phyloP scores from a whole-genome alignment of 345 rosid species.

The Eucalyptus rudis region DNA sequence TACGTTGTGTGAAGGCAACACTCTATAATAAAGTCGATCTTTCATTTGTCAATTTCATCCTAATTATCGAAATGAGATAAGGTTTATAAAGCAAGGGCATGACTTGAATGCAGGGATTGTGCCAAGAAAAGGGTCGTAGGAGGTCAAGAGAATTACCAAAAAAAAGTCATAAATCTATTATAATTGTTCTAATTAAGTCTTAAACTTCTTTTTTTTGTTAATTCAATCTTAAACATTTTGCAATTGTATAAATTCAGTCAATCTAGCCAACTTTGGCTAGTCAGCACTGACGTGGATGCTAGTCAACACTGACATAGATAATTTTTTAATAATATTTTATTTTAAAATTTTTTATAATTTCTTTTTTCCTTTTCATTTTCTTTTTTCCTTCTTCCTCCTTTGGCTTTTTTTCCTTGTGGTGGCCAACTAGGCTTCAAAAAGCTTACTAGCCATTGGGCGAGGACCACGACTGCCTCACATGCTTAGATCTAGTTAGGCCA shows the following conservation, averaged over 20 bases:
- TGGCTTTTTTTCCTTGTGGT: too few relatives aligned
- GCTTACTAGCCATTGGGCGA: too few relatives aligned
- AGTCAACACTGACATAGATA: accelerated
- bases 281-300: too few relatives aligned
- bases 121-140: neutral
- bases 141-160: too few relatives aligned
- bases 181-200: accelerated
- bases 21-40: neutral
- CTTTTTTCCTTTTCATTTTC: too few relatives aligned
- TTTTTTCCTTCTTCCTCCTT: too few relatives aligned
- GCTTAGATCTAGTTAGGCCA: too few relatives aligned
- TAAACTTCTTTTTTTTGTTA: accelerated
- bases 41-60: neutral
- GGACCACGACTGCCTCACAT: accelerated
- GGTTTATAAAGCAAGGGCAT: neutral
- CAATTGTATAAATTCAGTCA: accelerated
- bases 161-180: too few relatives aligned
- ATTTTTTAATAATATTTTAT: too few relatives aligned
- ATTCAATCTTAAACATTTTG: accelerated
- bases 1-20: neutral
- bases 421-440: too few relatives aligned
- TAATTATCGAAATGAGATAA: neutral
- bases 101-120: neutral
- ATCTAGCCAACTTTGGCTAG: too few relatives aligned
- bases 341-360: too few relatives aligned